These are phyloP conservation scores for Insectozyma bohioensis DNA, from an alignment of 1,139 yeast species.

Conservation along the genomic window DNA sequence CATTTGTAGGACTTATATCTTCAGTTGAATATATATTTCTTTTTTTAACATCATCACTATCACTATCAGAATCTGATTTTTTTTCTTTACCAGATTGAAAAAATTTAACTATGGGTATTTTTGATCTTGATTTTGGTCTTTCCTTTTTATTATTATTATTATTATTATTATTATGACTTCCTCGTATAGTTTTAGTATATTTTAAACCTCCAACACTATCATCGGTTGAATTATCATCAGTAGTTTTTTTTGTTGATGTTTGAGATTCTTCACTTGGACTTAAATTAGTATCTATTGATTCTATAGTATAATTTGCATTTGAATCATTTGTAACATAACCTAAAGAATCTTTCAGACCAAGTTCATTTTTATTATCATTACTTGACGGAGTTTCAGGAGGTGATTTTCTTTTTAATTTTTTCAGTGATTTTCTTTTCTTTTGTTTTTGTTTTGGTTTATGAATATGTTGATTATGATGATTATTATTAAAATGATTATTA, in stretches of 20 bases:
- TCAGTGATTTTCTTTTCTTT: constrained; percentile 1
- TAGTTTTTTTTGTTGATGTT: too few relatives aligned
- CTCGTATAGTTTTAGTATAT: constrained; percentile 8
- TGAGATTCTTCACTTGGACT: background rate
- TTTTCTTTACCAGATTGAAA: constrained; percentile 17
- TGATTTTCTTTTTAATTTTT: background rate
- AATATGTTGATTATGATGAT: background rate
- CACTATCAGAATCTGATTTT: constrained; percentile 16
- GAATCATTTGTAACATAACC: constrained; percentile 1
- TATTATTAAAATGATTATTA: background rate
- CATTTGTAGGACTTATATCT: constrained; percentile 4
- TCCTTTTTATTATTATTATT: constrained; percentile 11
- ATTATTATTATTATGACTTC: too few relatives aligned
- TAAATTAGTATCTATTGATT: too few relatives aligned
- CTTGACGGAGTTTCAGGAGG: background rate
- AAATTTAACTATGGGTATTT: constrained; percentile 20
- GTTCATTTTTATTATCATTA: background rate
- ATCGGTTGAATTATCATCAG: too few relatives aligned
- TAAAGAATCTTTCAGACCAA: background rate
- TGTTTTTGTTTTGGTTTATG: constrained; percentile 4
- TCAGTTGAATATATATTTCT: constrained; percentile 6
- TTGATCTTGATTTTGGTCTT: constrained; percentile 11
- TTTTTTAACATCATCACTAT: constrained; percentile 16
- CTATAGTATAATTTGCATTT: constrained; percentile 8
- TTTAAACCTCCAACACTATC: constrained; percentile 3